Conservation (phyloP, 1,284 basidiomycete genomes). For the Leucoagaricus sp. region DNA sequence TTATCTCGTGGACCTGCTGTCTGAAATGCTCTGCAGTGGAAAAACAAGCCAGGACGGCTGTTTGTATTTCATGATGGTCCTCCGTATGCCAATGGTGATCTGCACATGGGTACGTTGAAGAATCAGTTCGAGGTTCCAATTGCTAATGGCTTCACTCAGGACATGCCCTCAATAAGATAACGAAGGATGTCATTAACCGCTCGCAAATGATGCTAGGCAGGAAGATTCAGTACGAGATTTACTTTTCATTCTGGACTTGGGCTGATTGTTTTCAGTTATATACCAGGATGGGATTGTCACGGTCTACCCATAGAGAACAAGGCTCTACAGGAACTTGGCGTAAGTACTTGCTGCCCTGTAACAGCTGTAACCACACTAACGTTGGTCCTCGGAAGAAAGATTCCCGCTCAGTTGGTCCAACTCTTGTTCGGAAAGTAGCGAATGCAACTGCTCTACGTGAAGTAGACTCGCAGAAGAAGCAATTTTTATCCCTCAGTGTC, state of each 20-base stretch:
- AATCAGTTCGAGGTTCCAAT: not conserved
- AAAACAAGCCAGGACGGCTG: constrained; percentile 61
- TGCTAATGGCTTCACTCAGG: constrained; percentile 47
- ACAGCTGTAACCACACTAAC: not conserved
- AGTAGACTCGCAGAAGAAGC: constrained; percentile 75
- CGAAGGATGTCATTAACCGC: constrained; percentile 96
- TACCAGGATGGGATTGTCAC: constrained; percentile 99
- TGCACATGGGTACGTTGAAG: constrained; percentile 85
- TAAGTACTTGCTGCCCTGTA: constrained; percentile 33
- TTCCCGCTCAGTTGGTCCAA: constrained; percentile 54
- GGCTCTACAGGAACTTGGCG: constrained; percentile 77
- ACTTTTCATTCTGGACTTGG: not conserved
- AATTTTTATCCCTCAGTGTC: constrained; percentile 85
- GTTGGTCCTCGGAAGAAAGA: constrained; percentile 42
- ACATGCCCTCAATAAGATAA: constrained; percentile 95
- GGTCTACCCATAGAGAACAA: constrained; percentile 97
- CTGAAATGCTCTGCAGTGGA: constrained; percentile 45
- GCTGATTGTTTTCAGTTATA: constrained; percentile 58
- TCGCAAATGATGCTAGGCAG: constrained; percentile 82
- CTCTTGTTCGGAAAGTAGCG: constrained; percentile 74
- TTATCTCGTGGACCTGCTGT: not conserved
- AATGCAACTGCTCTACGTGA: constrained; percentile 75
- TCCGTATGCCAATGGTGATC: constrained; percentile 94
- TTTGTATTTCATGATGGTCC: constrained; percentile 97
- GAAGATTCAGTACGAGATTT: constrained; percentile 73